Evolutionary conservation across 306 rosid species (phyloP), one percentile per base, ranked within the genome.

Genomic region (Macrotyloma uniflorum): DNA sequence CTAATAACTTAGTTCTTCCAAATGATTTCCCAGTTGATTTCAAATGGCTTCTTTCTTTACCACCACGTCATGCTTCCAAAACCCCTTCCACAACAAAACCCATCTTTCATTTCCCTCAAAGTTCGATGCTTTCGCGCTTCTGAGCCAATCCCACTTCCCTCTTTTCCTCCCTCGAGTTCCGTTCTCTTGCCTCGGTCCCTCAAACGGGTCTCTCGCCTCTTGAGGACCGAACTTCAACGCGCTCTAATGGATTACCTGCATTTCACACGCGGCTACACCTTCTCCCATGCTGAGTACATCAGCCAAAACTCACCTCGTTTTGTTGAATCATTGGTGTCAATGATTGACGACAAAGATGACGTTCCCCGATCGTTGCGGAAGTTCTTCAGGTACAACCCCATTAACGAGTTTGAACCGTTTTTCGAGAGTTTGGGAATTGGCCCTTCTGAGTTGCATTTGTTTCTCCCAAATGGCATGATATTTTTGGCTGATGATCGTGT

Each of bases 331-430:
- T 67, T 93, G 77, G 70, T 83, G 22, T 82, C 82, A n/a, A 83
- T 67, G 64, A 63, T 87, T 16, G 80, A 86, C 54, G 13, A 3
- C 5, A 14, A 50, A 4, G 54, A 62, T 2, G 90, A 83, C 46
- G 87, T 86, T 67, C 74, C 79, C 26, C 88, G 77, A 5, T 70
- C 84, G 13, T 58, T 93, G 33, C 75, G 69, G 23, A 81, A 85
- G 81, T 87, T 83, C 38, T 66, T 93, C 40, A 85, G 91, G 49
- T 90, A 88, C 40, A 70, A 91, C 73, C 97, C 96, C 40, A 83
- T 93, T 15, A 91, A 93, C 22, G 98, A 93, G 89, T 91, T 88
- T 53, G 98, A 93, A 55, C 97, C 97, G 0, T 91, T 93, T 77
- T 75, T 91, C 6, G 98, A 93, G 85, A 91, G 97, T 80, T 74